These are phyloP conservation scores for Samsoniella hepiali DNA, from an alignment of 2,329 filamentous ascomycete genomes.

Conservation along the genomic window DNA sequence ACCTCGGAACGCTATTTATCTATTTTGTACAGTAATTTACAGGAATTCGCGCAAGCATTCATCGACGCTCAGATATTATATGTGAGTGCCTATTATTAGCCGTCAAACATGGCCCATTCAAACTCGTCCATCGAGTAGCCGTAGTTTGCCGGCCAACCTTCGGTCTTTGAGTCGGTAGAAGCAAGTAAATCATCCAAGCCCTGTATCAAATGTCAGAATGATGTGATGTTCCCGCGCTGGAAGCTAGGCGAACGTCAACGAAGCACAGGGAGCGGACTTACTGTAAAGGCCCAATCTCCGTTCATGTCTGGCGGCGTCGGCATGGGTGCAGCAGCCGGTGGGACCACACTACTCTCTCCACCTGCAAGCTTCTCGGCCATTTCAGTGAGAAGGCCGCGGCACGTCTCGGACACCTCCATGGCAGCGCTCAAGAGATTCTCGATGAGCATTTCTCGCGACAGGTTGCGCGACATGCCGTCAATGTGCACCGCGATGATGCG, in stretches of 20 bases:
- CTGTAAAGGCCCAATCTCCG: conserved; percentile 6
- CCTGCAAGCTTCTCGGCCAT: conserved; percentile 10
- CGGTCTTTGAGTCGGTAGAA: not conserved
- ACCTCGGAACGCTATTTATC: not conserved
- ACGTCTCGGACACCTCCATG: not conserved
- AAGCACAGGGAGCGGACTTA: not conserved
- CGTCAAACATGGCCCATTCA: conserved; percentile 15
- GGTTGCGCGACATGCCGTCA: conserved; percentile 37
- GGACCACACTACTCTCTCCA: not conserved
- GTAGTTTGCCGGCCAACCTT: conserved; percentile 12
- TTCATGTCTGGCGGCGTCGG: conserved; percentile 10
- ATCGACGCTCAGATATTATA: not conserved
- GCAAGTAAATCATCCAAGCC: conserved; percentile 12
- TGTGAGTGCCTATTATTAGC: not conserved
- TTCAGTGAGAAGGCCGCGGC: not conserved
- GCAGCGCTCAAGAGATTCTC: conserved; percentile 24
- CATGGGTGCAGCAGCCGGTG: not conserved
- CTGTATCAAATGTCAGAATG: not conserved
- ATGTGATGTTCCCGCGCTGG: not conserved
- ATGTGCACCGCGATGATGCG: conserved; percentile 39
- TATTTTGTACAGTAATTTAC: not conserved
- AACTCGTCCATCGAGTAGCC: conserved; percentile 15
- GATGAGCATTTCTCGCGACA: conserved; percentile 32
- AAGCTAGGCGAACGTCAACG: not conserved
- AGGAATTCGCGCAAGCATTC: not conserved